Evolutionary conservation across 2,329 filamentous ascomycete genomes (phyloP).

Genomic region (Lecanosticta acicola): DNA sequence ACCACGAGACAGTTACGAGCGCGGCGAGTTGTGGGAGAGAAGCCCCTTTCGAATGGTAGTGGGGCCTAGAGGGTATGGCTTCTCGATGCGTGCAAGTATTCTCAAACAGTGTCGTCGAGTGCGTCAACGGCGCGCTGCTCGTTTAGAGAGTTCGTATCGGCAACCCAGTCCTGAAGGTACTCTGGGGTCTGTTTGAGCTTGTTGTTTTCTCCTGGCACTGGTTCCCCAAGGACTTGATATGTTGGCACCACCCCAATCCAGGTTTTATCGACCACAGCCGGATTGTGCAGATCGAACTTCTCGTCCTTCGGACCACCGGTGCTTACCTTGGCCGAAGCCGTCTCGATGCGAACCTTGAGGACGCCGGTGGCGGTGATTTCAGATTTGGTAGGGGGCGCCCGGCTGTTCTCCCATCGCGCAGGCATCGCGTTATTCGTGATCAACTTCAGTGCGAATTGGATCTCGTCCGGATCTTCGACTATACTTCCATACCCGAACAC

Average conservation of each 20-base stretch:
- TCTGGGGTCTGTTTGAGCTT: slow-evolving; percentile 53
- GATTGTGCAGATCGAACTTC: slow-evolving; percentile 48
- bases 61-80: no score
- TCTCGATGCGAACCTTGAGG: slow-evolving; percentile 60
- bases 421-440: slow-evolving; percentile 71
- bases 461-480: slow-evolving; percentile 69
- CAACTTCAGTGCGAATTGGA: slow-evolving; percentile 69
- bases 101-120: slow-evolving; percentile 26
- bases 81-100: no score
- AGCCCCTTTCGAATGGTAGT: no score
- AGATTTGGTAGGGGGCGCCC: slow-evolving; percentile 63
- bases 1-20: neutral
- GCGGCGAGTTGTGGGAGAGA: no score
- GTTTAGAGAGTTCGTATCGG: slow-evolving; percentile 41
- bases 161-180: slow-evolving; percentile 54
- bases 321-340: slow-evolving; percentile 70
- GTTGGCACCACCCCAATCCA: slow-evolving; percentile 62
- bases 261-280: slow-evolving; percentile 45
- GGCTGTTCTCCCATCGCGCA: slow-evolving; percentile 61
- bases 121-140: slow-evolving; percentile 33
- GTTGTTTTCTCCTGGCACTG: slow-evolving; percentile 57
- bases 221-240: slow-evolving; percentile 58
- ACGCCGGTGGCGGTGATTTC: slow-evolving; percentile 74
- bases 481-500: slow-evolving; percentile 68
- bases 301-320: slow-evolving; percentile 60